Conservation (phyloP, 139 green algal genomes). For the Dunaliella primolecta region DNA sequence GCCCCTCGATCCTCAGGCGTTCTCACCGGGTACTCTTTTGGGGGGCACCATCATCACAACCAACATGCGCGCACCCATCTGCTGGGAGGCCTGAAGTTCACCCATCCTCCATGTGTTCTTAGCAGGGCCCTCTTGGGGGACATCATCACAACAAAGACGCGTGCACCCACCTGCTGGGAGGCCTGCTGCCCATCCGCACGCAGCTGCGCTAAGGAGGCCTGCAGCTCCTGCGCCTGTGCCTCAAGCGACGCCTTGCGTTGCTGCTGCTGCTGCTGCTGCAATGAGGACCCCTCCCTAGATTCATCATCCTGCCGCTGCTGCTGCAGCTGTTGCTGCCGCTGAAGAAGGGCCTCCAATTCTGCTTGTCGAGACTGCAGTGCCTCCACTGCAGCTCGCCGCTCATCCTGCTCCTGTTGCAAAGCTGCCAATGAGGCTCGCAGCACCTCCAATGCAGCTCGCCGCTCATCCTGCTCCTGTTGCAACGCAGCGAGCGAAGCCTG, state of each 20-base stretch:
- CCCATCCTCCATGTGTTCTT: too few species aligned
- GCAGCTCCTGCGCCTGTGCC: background rate
- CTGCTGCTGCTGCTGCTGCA: constrained; percentile 17
- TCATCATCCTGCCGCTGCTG: background rate
- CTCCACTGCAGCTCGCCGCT: background rate
- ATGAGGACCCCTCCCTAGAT: background rate
- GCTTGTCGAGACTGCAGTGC: background rate
- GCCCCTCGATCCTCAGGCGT: too few species aligned
- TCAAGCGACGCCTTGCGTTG: too few species aligned
- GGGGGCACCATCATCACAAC: too few species aligned
- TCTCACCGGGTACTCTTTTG: too few species aligned
- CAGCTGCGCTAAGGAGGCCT: background rate
- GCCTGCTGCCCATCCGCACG: background rate
- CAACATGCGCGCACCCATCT: too few species aligned
- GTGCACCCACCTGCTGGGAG: background rate
- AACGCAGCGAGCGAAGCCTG: background rate
- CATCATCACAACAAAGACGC: too few species aligned
- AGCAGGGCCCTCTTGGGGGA: too few species aligned
- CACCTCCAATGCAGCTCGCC: too few species aligned
- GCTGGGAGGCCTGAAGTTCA: too few species aligned
- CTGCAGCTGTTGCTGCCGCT: constrained; percentile 11
- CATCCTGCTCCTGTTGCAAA: background rate
- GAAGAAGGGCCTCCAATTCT: constrained; percentile 1
- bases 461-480: background rate
- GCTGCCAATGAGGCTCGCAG: background rate